A percentile compares a stretch with the other conserved stretches of the same genome.
These are phyloP conservation scores for Isochrysis galbana DNA, from an alignment of 78 protist genomes.

Conservation along the genomic window DNA sequence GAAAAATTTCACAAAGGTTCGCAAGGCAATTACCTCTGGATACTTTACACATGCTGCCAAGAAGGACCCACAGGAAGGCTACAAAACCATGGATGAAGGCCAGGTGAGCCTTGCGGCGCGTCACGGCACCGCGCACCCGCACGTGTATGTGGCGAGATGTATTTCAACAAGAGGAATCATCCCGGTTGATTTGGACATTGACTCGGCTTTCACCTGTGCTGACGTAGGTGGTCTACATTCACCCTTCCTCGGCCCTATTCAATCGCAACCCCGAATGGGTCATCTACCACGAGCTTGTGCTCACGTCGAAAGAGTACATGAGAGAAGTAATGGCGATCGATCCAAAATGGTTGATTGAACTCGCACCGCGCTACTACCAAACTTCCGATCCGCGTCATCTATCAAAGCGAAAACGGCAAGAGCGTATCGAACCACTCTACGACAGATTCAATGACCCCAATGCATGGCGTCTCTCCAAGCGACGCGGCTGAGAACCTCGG, in stretches of 20 bases:
- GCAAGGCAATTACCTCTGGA: slow-evolving; percentile 88
- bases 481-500: slow-evolving; percentile 45
- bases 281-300: slow-evolving; percentile 88
- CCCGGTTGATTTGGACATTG: no score
- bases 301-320: slow-evolving; percentile 98
- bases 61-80: slow-evolving; percentile 96
- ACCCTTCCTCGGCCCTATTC: slow-evolving; percentile 94
- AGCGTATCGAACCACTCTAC: slow-evolving; percentile 92
- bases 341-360: slow-evolving; percentile 94
- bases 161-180: no score
- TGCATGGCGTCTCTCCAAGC: slow-evolving; percentile 88
- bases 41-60: slow-evolving; percentile 95
- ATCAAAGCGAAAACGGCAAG: slow-evolving; percentile 70
- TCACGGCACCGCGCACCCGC: no score
- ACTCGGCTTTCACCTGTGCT: no score
- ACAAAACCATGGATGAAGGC: slow-evolving; percentile 86
- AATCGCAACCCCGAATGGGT: slow-evolving; percentile 92
- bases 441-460: slow-evolving; percentile 78
- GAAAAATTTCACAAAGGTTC: slow-evolving; percentile 71
- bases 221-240: slow-evolving; percentile 93
- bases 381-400: slow-evolving; percentile 73
- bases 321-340: slow-evolving; percentile 87
- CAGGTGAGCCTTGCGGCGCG: no score
- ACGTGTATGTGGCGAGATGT: no score
- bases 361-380: slow-evolving; percentile 91